Conservation (phyloP, 371 early-diverging fungal genomes). For the Syncephalastrum racemosum region DNA sequence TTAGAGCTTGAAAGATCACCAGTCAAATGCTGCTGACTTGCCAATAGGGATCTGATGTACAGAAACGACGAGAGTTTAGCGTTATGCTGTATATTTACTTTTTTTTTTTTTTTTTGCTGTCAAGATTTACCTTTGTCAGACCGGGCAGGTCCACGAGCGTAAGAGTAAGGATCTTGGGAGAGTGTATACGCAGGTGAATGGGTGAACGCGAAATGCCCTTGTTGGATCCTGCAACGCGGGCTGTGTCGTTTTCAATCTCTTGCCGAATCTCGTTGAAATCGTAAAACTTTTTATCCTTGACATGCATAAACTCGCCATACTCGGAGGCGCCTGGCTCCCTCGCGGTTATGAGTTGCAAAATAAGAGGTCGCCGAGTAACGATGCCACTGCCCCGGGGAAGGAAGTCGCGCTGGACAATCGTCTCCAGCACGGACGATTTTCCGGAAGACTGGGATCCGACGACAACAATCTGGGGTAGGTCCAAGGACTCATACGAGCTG, state of each 20-base stretch:
- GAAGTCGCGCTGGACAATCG: slow-evolving; percentile 88
- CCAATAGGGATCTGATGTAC: slow-evolving; percentile 18
- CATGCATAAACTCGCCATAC: slow-evolving; percentile 81
- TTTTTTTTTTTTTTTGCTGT: too few species aligned
- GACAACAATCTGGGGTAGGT: slow-evolving; percentile 91
- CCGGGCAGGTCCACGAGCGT: slow-evolving; percentile 96
- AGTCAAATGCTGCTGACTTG: background rate
- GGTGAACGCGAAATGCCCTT: slow-evolving; percentile 86
- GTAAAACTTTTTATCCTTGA: slow-evolving; percentile 73
- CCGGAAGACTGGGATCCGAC: slow-evolving; percentile 90
- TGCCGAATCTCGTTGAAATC: slow-evolving; percentile 82
- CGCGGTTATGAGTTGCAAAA: slow-evolving; percentile 84
- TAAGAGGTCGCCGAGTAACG: slow-evolving; percentile 90
- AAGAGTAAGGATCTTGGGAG: slow-evolving; percentile 84
- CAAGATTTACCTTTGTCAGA: slow-evolving; percentile 73
- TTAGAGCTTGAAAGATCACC: background rate
- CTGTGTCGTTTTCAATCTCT: slow-evolving; percentile 91
- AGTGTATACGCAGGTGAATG: slow-evolving; percentile 87
- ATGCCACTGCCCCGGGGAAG: slow-evolving; percentile 91
- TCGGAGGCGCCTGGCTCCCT: slow-evolving; percentile 36
- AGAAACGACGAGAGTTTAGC: background rate
- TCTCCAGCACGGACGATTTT: slow-evolving; percentile 92
- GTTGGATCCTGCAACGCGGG: slow-evolving; percentile 81
- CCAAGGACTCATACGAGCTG: slow-evolving; percentile 77
- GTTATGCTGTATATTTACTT: background rate